Evolutionary conservation across 2,329 filamentous ascomycete genomes (phyloP).

Genomic region (Emergomyces africanus): DNA sequence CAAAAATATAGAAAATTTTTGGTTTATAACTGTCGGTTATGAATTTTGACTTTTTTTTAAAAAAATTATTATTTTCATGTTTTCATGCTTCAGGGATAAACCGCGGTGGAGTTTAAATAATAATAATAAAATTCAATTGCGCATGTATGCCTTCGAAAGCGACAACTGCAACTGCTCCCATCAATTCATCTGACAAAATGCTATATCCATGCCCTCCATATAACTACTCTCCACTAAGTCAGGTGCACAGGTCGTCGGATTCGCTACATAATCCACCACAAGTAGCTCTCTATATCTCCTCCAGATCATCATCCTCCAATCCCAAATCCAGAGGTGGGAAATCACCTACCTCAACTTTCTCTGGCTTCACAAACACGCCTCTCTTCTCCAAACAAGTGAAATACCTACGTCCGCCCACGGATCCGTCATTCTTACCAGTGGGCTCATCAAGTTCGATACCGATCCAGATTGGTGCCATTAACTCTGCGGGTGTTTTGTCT

Average conservation of each 20-base stretch:
- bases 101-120: not conserved
- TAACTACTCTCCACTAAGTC: not conserved
- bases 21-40: not conserved
- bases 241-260: not conserved
- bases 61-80: not conserved
- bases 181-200: not conserved
- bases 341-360: constrained; percentile 49
- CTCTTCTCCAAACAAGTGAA: constrained; percentile 42
- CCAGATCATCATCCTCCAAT: constrained; percentile 41
- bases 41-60: not conserved
- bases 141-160: not conserved
- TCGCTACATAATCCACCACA: not conserved
- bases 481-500: constrained; percentile 7
- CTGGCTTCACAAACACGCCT: constrained; percentile 50
- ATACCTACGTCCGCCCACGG: constrained; percentile 38
- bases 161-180: not conserved
- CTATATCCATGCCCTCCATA: not conserved
- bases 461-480: constrained; percentile 36
- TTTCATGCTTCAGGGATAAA: not conserved
- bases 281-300: constrained; percentile 35
- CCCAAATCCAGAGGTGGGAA: constrained; percentile 40
- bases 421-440: constrained; percentile 52
- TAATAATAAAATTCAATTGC: not conserved
- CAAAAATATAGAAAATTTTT: not conserved
- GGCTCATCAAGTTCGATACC: constrained; percentile 52